phyloP scores from a whole-genome alignment of 345 rosid genomes.

The Syzygium oleosum region DNA sequence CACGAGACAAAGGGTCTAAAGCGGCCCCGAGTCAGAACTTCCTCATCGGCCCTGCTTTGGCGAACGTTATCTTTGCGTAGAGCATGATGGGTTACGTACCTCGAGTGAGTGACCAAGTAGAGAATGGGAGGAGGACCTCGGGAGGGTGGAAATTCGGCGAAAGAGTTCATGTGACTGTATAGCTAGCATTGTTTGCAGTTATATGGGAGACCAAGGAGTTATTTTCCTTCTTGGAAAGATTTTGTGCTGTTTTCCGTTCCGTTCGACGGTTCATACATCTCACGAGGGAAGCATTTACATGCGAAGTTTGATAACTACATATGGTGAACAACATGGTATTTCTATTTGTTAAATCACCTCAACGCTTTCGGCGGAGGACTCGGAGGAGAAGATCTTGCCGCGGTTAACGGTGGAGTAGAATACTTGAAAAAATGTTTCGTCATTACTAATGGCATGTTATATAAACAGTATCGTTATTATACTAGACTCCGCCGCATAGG shows the following conservation, averaged over 20 bases:
- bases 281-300: not conserved
- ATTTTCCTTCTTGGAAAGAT: not conserved
- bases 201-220: not conserved
- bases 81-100: not conserved
- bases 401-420: not conserved
- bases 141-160: not conserved
- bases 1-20: no score
- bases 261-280: not conserved
- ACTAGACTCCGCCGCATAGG: not conserved
- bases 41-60: no score
- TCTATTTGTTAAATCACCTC: not conserved
- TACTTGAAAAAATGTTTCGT: not conserved
- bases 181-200: not conserved
- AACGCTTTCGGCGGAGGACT: not conserved
- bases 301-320: no score
- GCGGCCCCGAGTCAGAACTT: no score
- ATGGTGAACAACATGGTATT: not conserved
- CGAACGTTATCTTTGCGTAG: no score
- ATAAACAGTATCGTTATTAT: not conserved
- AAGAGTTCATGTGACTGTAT: not conserved
- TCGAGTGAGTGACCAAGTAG: not conserved
- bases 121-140: not conserved
- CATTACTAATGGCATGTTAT: not conserved
- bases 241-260: not conserved
- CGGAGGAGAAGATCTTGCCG: not conserved